A percentile compares a stretch with the other conserved stretches of the same genome.
Conservation (phyloP, 148 eudicot species). For the Persicaria maculosa region DNA sequence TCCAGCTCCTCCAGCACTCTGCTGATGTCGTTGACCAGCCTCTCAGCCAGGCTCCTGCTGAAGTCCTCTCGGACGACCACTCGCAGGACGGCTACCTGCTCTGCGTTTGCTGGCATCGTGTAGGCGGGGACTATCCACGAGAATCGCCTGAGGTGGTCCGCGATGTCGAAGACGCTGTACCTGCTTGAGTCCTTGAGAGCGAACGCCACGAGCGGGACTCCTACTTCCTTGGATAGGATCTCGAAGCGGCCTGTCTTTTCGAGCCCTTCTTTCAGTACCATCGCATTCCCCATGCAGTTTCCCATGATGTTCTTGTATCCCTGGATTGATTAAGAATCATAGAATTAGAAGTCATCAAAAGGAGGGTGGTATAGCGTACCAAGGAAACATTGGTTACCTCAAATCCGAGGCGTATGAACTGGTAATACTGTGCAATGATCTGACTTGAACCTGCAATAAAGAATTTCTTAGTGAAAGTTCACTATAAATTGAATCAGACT, state of each 20-base stretch:
- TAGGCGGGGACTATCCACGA: constrained; percentile 42
- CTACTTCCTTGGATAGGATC: constrained; percentile 28
- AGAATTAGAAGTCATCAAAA: not conserved
- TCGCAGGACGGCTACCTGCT: constrained; percentile 28
- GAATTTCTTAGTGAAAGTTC: not conserved
- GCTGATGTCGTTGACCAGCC: constrained; percentile 24
- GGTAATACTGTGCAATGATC: constrained; percentile 44
- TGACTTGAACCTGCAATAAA: constrained; percentile 40
- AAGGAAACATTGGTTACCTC: constrained; percentile 21
- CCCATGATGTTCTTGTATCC: constrained; percentile 37
- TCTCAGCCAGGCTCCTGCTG: constrained; percentile 28
- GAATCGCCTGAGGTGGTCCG: constrained; percentile 24
- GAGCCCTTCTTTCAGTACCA: constrained; percentile 20
- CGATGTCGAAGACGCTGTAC: constrained; percentile 28
- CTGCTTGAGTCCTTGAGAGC: constrained; percentile 27
- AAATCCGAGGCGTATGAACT: constrained; percentile 34
- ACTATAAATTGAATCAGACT: not conserved
- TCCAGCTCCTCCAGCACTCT: constrained; percentile 24
- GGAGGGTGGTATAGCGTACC: not conserved
- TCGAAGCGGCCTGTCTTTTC: constrained; percentile 24
- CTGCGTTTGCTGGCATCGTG: constrained; percentile 38
- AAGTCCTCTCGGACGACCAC: constrained; percentile 37
- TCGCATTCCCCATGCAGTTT: constrained; percentile 33
- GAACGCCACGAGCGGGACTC: constrained; percentile 36
- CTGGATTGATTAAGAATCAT: constrained; percentile 12